These are phyloP conservation scores for Colletotrichum tabaci DNA, from an alignment of 2,329 filamentous ascomycete species.

Conservation along the genomic window DNA sequence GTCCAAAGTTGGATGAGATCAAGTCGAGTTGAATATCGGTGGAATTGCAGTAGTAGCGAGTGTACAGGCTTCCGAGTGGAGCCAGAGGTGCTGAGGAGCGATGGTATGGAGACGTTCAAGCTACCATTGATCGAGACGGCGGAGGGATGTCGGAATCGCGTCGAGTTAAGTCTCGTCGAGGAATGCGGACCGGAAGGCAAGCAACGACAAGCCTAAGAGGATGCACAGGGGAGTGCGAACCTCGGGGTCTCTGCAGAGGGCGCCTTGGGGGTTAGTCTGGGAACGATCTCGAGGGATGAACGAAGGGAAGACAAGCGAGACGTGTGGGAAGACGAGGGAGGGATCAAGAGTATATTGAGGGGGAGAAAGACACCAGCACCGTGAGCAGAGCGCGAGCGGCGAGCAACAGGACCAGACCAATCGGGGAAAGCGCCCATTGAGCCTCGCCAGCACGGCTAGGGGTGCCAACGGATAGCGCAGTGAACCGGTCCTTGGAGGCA, in stretches of 20 bases:
- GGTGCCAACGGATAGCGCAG: slow-evolving; percentile 29
- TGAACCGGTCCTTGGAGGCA: slow-evolving; percentile 28
- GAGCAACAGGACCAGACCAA: slow-evolving; percentile 35
- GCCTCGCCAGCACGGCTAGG: slow-evolving; percentile 38
- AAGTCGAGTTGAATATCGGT: background rate
- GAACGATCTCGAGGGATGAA: slow-evolving; percentile 36
- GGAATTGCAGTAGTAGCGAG: slow-evolving; percentile 24
- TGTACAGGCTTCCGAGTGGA: slow-evolving; percentile 39
- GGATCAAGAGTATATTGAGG: slow-evolving; percentile 34
- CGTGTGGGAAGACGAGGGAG: slow-evolving; percentile 35
- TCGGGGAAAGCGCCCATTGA: slow-evolving; percentile 39
- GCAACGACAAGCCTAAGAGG: slow-evolving; percentile 32
- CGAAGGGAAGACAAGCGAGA: slow-evolving; percentile 30
- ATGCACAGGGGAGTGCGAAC: slow-evolving; percentile 32
- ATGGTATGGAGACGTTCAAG: slow-evolving; percentile 27
- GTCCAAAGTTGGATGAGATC: background rate
- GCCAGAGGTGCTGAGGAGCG: slow-evolving; percentile 24
- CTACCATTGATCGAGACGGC: slow-evolving; percentile 30
- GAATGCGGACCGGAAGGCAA: slow-evolving; percentile 28
- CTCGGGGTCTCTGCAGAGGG: slow-evolving; percentile 32
- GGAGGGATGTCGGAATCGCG: slow-evolving; percentile 23
- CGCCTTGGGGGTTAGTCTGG: slow-evolving; percentile 37
- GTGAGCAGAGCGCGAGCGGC: slow-evolving; percentile 15
- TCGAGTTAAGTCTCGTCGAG: slow-evolving; percentile 28
- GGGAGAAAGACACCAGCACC: slow-evolving; percentile 27